Evolutionary conservation across 2,329 filamentous ascomycete genomes (phyloP).

Genomic region (Monilinia laxa): DNA sequence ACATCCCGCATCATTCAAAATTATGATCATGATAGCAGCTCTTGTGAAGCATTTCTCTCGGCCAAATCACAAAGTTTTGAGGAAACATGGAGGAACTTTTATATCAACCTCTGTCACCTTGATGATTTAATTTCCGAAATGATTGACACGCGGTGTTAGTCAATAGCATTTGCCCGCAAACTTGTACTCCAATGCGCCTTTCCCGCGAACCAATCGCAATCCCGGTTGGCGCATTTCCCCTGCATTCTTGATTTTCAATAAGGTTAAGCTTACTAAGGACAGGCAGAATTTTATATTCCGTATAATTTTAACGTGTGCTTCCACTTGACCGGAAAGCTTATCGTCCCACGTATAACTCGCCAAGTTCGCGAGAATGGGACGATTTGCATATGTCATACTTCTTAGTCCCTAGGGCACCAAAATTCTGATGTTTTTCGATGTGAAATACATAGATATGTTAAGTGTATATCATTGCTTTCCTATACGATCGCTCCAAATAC

Average conservation of each 20-base stretch:
- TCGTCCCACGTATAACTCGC: background rate
- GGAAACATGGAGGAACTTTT: constrained; percentile 4
- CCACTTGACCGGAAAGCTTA: background rate
- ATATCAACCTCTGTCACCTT: constrained; percentile 1
- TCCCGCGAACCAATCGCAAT: background rate
- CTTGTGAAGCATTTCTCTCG: background rate
- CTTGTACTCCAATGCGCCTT: background rate
- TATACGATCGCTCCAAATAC: too few relatives aligned
- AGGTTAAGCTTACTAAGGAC: background rate
- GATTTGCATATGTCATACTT: background rate
- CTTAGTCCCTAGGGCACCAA: too few relatives aligned
- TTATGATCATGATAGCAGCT: background rate
- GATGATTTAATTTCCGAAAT: background rate
- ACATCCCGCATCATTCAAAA: background rate
- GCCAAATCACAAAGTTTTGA: background rate
- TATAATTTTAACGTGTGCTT: background rate
- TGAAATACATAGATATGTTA: too few relatives aligned
- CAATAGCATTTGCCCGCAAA: background rate
- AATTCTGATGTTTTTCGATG: too few relatives aligned
- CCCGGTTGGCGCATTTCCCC: background rate
- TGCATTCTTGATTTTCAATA: background rate
- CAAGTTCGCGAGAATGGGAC: background rate
- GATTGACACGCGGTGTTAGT: background rate
- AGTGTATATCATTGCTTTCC: too few relatives aligned
- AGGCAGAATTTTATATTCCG: background rate